Evolutionary conservation across 2,329 filamentous ascomycete genomes (phyloP), one percentile per base, ranked within the genome.

Genomic region (Coniella vitis): DNA sequence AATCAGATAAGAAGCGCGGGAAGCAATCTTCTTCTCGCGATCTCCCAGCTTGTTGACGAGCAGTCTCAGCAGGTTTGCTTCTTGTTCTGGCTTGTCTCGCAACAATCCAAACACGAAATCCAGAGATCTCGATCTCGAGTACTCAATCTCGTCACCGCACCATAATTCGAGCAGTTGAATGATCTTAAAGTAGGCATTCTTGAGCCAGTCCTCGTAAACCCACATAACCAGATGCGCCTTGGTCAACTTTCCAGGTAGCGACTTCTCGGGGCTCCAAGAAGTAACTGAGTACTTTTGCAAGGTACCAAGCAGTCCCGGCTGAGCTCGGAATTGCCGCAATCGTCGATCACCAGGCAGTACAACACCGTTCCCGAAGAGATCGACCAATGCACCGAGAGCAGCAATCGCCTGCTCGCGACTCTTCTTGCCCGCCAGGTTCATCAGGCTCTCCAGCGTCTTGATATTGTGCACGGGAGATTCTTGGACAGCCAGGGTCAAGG

Each of bases 1-100:
- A n/a, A 98, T 74, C 38, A 97, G 77, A 66, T 95, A 95, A 0
- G 93, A 97, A 2, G 91, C 86, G 52, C 90, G 82, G 4, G 93
- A 98, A 1, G 93, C 85, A 59, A 98, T 94, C 68, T 97, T 98
- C 64, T 90, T 90, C 56, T 95, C 89, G 38, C 86, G 87, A 63
- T 98, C 93, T 59, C 94, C 91, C 21, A 98, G 79, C 68, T 98
- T 98, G 73, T 97, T 97, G 57, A 98, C 89, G 50, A 98, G 71
- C 48, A 98, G 73, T 47, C 91, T 83, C 53, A 98, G 73, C 54
- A 98, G 71, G 64, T 98, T 98, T 48, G 91, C 86, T 66, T 98
- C 93, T 63, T 98, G 93, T 66, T 98, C 93, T 0, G 93, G 91
- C 69, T 95, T 98, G 65, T 95, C 90, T 65, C 89, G 93, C 53